These are phyloP conservation scores for Prunus fruticosa DNA, from an alignment of 306 rosid species.

Conservation along the genomic window DNA sequence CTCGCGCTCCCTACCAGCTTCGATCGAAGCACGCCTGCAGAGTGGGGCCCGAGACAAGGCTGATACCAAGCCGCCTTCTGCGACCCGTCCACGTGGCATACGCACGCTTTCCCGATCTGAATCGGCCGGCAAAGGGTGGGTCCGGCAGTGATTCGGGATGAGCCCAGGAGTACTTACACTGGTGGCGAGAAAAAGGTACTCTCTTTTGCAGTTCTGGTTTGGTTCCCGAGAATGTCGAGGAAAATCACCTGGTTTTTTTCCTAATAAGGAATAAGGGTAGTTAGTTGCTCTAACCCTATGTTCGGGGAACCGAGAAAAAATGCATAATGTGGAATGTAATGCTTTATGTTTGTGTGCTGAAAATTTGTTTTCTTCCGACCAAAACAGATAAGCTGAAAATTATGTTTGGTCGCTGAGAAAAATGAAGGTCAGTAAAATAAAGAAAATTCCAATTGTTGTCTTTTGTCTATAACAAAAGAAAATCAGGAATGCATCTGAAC, in stretches of 20 bases:
- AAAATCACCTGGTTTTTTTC: background rate
- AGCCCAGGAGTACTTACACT: slow-evolving; percentile 75
- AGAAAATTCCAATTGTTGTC: background rate
- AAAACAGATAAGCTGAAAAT: too few species aligned
- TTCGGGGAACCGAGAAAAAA: background rate
- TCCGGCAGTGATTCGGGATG: slow-evolving; percentile 75
- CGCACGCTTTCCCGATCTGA: slow-evolving; percentile 68
- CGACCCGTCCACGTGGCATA: slow-evolving; percentile 38
- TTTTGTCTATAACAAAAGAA: too few species aligned
- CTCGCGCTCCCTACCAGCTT: slow-evolving; percentile 66
- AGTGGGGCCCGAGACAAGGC: slow-evolving; percentile 26
- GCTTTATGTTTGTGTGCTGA: background rate
- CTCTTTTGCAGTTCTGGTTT: background rate
- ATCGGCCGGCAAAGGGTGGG: slow-evolving; percentile 38
- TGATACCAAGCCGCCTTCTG: slow-evolving; percentile 38
- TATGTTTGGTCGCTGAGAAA: background rate
- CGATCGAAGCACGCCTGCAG: slow-evolving; percentile 62
- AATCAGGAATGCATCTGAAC: background rate
- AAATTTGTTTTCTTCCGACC: background rate
- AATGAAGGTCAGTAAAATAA: background rate
- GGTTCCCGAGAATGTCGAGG: background rate
- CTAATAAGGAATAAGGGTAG: background rate
- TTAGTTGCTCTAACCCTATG: background rate
- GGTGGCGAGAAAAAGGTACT: slow-evolving; percentile 90
- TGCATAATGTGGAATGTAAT: background rate